A percentile compares a stretch with the other conserved stretches of the same genome.
phyloP scores from a whole-genome alignment of 257 asterid species.

The Primulina tabacum region DNA sequence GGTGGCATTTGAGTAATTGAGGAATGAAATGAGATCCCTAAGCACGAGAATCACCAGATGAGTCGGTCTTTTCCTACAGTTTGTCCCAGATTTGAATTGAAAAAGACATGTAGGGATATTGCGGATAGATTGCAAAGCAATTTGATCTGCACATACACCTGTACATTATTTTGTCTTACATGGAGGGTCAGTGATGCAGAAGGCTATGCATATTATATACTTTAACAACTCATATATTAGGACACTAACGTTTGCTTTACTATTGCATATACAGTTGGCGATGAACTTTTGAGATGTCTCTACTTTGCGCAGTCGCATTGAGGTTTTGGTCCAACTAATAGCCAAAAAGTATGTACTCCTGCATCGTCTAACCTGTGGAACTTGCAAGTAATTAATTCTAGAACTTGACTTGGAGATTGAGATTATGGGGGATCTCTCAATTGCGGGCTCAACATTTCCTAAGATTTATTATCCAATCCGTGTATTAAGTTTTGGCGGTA shows the following conservation, averaged over 20 bases:
- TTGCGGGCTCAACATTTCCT: background rate
- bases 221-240: background rate
- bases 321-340: background rate
- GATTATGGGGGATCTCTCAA: background rate
- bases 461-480: background rate
- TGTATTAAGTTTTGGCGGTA: conserved; percentile 16
- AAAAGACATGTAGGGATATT: background rate
- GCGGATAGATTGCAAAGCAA: background rate
- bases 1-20: too few species aligned
- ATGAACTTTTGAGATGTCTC: background rate
- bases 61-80: too few species aligned
- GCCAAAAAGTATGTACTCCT: conserved; percentile 1
- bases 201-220: background rate
- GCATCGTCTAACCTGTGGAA: background rate
- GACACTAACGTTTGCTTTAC: background rate
- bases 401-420: background rate
- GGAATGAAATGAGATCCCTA: too few species aligned
- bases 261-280: background rate
- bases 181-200: conserved; percentile 1
- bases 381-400: background rate
- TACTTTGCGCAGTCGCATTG: background rate
- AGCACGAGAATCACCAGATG: too few species aligned
- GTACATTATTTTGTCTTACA: conserved; percentile 1
- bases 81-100: background rate
- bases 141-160: background rate